Conservation (phyloP, 2,329 filamentous ascomycete genomes). For the Nigrospora sphaerica region DNA sequence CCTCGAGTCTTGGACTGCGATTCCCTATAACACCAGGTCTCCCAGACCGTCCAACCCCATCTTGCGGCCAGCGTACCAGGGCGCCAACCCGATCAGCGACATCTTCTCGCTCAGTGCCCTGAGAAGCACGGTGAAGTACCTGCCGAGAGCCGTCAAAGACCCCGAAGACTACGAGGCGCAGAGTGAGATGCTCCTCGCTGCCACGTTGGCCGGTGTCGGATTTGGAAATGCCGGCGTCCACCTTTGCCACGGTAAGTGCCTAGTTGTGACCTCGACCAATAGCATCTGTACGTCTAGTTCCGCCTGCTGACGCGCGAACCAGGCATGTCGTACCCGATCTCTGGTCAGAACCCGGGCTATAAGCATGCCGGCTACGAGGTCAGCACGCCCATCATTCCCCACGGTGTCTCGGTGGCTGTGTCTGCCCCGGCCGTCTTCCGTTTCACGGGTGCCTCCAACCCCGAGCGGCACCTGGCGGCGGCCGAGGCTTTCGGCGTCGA, state of each 20-base stretch:
- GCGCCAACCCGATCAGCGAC: conserved; percentile 94
- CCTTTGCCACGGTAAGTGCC: conserved; percentile 49
- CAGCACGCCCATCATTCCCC: conserved; percentile 74
- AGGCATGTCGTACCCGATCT: conserved; percentile 97
- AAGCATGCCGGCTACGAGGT: conserved; percentile 82
- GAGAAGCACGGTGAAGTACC: conserved; percentile 78
- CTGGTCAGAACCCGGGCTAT: conserved; percentile 88
- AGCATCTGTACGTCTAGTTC: not conserved
- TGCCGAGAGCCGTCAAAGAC: conserved; percentile 79
- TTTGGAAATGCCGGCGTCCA: conserved; percentile 98
- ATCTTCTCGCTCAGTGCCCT: conserved; percentile 91
- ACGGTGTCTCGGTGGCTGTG: conserved; percentile 92
- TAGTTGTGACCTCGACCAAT: not conserved
- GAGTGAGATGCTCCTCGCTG: conserved; percentile 88
- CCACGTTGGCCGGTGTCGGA: conserved; percentile 88
- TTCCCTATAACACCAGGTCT: conserved; percentile 80
- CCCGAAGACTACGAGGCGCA: conserved; percentile 91
- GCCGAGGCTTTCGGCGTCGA: conserved; percentile 91
- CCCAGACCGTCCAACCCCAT: conserved; percentile 87
- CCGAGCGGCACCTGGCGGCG: conserved; percentile 81
- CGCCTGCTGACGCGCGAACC: conserved; percentile 3
- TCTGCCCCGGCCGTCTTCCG: conserved; percentile 89
- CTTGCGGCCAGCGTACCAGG: conserved; percentile 87
- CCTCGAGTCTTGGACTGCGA: conserved; percentile 95
- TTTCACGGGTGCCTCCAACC: conserved; percentile 87